Base-by-base conservation (phyloP, 2,329 filamentous ascomycete species). In the Trichoderma sp. region DNA sequence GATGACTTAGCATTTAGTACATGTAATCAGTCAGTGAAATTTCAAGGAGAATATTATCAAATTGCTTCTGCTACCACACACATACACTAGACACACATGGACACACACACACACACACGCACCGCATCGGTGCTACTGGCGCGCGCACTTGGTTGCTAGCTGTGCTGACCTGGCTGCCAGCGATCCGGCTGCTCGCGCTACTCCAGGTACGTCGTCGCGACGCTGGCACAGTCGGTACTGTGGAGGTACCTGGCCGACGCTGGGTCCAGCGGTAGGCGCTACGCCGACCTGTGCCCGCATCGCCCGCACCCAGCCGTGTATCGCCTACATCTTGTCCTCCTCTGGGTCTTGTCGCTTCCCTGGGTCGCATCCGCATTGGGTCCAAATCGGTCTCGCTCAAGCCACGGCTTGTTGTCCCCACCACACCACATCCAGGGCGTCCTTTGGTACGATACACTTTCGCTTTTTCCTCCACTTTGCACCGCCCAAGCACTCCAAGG, bases 321-420 rank as follows among this genome's bases (percentile, higher is more conserved):
- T 31, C 50, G 18, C 11, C 66, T 38, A 56, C 18, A 18, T 35
- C 6, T 6, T 29, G 27, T 8, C 24, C 60, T 9, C 3, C 9
- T 18, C 38, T 41, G 16, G 38, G 38, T n/a, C 31, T 45, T 62
- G 33, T 60, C 56, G 38, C 59, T 56, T 56, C 71, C 21, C 60
- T 65, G 60, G 71, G 71, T 24, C 45, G 41, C 38, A 56, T 66
- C 71, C 59, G 71, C 59, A 73, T 73, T 56, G 60, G 27, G 27
- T 21, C 45, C 45, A 53, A 53, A 53, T 53, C 45, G 45, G 45
- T 53, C 45, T 53, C 45, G 45, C 45, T 53, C 45, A 53, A 53
- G 45, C n/a, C 45, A 53, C 45, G 45, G 45, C 45, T 53, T 53
- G 45, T 1, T 3, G 2, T n/a, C 9, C 45, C 45, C 45, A 53